Conservation (phyloP, 2,329 filamentous ascomycete species). For the Alternaria angustiovoidea region DNA sequence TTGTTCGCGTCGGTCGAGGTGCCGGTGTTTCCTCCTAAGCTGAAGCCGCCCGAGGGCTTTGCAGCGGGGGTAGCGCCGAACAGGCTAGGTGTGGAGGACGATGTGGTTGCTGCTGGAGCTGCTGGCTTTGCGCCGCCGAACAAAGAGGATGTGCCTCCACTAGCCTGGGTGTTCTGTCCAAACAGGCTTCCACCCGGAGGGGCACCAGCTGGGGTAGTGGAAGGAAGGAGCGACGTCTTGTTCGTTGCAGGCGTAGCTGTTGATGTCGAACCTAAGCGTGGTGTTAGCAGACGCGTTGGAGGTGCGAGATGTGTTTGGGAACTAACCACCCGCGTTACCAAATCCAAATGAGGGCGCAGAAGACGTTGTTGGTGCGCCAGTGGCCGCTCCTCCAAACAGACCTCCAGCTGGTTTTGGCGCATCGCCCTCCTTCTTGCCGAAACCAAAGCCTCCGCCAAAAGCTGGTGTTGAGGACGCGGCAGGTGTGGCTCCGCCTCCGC, state of each 20-base stretch:
- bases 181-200: conserved; percentile 46
- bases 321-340: conserved; percentile 19
- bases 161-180: conserved; percentile 26
- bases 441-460: conserved; percentile 26
- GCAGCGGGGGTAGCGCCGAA: conserved; percentile 38
- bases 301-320: background rate
- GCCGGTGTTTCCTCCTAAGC: conserved; percentile 31
- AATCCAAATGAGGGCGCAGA: conserved; percentile 26
- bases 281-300: conserved; percentile 17
- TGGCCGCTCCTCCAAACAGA: conserved; percentile 17
- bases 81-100: conserved; percentile 37
- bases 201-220: conserved; percentile 51
- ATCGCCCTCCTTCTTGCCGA: conserved; percentile 33
- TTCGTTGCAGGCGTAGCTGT: conserved; percentile 46
- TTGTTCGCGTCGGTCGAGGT: conserved; percentile 44
- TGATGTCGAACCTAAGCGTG: conserved; percentile 29
- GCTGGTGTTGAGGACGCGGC: conserved; percentile 28
- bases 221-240: conserved; percentile 49
- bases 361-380: conserved; percentile 26
- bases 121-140: conserved; percentile 38
- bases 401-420: conserved; percentile 37
- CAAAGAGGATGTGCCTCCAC: conserved; percentile 18
- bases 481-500: conserved; percentile 32
- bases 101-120: conserved; percentile 31
- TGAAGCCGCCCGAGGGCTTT: conserved; percentile 33